Conservation (phyloP, 768 basidiomycete genomes). For the Suillus spraguei region DNA sequence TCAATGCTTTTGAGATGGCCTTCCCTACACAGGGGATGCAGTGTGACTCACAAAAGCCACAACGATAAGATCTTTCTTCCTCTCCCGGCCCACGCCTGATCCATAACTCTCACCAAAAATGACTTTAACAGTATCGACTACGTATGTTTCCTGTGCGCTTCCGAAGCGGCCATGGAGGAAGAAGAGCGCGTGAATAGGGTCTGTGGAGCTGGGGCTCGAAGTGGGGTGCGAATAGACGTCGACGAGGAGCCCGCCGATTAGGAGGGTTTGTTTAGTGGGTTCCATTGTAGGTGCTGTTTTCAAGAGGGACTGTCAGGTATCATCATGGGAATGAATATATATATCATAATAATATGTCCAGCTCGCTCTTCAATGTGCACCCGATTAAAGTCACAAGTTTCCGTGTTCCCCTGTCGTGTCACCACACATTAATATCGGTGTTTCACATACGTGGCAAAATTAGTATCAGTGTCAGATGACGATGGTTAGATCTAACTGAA, state of each 20-base stretch:
- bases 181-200: conserved; percentile 30
- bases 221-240: conserved; percentile 28
- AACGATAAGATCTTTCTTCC: conserved; percentile 30
- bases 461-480: no score
- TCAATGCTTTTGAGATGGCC: no score
- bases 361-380: no score
- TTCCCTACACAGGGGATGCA: no score
- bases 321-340: neutral
- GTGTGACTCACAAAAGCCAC: conserved; percentile 26
- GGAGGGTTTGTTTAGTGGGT: conserved; percentile 5
- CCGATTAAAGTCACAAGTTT: no score
- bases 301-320: neutral
- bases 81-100: conserved; percentile 8
- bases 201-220: neutral
- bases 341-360: neutral
- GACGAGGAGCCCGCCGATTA: conserved; percentile 30
- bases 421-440: no score
- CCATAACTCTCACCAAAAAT: conserved; percentile 27
- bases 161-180: conserved; percentile 29
- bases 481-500: no score
- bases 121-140: conserved; percentile 19
- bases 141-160: conserved; percentile 13
- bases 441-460: no score
- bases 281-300: neutral
- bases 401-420: no score